These are phyloP conservation scores for Helicocarpus griseus DNA, from an alignment of 2,329 filamentous ascomycete species.

Conservation along the genomic window DNA sequence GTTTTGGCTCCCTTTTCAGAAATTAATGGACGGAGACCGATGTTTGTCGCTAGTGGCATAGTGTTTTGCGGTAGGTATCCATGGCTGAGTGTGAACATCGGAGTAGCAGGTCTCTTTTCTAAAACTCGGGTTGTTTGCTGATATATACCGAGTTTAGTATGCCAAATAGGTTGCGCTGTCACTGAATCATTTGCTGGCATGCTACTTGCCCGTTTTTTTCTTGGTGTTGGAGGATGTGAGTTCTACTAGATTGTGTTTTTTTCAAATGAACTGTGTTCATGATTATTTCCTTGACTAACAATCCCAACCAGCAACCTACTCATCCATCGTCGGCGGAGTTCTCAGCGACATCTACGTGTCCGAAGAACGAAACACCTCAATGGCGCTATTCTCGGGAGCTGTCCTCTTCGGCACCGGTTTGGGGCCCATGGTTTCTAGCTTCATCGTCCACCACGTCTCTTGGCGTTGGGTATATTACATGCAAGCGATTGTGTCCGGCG, in stretches of 20 bases:
- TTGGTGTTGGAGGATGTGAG: conserved; percentile 65
- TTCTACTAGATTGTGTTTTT: conserved; percentile 15
- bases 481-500: conserved; percentile 60
- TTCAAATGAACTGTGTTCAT: background rate
- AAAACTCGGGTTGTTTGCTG: conserved; percentile 1
- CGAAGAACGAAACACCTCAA: conserved; percentile 72
- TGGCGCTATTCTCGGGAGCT: conserved; percentile 76
- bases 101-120: background rate
- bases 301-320: conserved; percentile 48
- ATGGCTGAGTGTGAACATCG: background rate
- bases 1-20: conserved; percentile 78
- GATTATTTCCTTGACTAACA: background rate
- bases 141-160: conserved; percentile 28
- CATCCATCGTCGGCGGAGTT: conserved; percentile 85
- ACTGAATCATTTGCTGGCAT: conserved; percentile 62
- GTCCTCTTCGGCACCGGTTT: conserved; percentile 71
- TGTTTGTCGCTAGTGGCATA: conserved; percentile 65
- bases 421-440: conserved; percentile 62
- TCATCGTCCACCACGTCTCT: conserved; percentile 54
- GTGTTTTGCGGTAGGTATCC: conserved; percentile 48
- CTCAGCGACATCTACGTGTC: conserved; percentile 78
- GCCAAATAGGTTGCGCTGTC: conserved; percentile 63
- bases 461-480: conserved; percentile 91
- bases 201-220: conserved; percentile 64
- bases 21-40: conserved; percentile 74